Percentiles rank a stretch among this genome's conserved stretches.
Evolutionary conservation across 2,329 filamentous ascomycete species (phyloP).

Genomic region (Apiospora arundinis): DNA sequence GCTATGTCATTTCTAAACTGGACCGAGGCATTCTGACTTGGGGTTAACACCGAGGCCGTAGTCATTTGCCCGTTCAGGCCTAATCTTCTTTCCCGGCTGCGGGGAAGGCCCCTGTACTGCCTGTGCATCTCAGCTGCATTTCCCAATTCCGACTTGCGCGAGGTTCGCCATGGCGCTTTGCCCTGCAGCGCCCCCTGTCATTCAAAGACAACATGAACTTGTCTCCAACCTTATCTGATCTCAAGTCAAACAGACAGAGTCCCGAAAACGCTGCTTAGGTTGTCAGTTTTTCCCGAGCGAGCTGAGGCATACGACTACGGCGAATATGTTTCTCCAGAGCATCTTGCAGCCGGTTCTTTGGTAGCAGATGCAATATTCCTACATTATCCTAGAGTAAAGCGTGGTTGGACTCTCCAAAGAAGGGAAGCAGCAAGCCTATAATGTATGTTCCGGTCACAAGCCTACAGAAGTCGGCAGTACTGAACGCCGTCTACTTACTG

Average conservation of each 20-base stretch:
- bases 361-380: not conserved
- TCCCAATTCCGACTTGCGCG: not conserved
- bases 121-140: not conserved
- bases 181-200: not conserved
- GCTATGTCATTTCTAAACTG: not conserved
- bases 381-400: too few species aligned
- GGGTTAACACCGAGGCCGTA: conserved; percentile 1
- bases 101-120: not conserved
- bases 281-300: too few species aligned
- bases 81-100: not conserved
- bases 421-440: not conserved
- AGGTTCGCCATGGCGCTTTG: not conserved
- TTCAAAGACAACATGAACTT: not conserved
- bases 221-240: not conserved
- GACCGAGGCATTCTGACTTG: not conserved
- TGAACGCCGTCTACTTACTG: not conserved
- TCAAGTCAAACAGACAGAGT: not conserved
- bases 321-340: not conserved
- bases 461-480: not conserved
- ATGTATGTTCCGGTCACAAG: not conserved
- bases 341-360: not conserved
- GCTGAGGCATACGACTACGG: not conserved
- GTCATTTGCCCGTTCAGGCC: not conserved
- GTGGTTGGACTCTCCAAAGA: too few species aligned
- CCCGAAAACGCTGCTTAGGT: not conserved